Evolutionary conservation across 129 eudicot genomes (phyloP).

Genomic region (Kitagawia praeruptora): DNA sequence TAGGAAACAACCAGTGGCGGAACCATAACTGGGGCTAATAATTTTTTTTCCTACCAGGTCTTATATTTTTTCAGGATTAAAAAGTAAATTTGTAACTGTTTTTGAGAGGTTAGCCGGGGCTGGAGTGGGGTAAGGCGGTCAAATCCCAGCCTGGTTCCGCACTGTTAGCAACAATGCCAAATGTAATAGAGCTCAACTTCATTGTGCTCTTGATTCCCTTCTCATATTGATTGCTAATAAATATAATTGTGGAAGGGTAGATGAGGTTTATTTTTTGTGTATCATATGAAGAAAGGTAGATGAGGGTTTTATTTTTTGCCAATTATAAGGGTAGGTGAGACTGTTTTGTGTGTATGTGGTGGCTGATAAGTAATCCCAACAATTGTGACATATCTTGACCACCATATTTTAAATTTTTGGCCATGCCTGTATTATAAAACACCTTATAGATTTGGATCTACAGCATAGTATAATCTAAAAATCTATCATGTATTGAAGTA

Average conservation of each 20-base stretch:
- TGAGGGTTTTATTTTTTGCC: neutral
- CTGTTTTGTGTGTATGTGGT: neutral
- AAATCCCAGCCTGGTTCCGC: too few relatives aligned
- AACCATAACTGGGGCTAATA: too few relatives aligned
- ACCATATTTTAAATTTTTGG: neutral
- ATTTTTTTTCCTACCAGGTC: too few relatives aligned
- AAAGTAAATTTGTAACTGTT: too few relatives aligned
- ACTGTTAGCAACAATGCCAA: too few relatives aligned
- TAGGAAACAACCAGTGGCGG: too few relatives aligned
- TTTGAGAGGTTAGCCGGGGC: too few relatives aligned
- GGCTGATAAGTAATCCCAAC: neutral
- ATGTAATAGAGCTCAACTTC: too few relatives aligned
- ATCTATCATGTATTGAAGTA: neutral
- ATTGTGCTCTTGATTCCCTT: too few relatives aligned
- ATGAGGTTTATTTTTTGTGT: neutral
- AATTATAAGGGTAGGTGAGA: neutral
- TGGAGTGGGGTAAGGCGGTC: too few relatives aligned
- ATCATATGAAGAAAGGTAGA: neutral
- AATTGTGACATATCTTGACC: neutral
- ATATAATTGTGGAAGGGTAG: neutral
- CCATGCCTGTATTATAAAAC: neutral
- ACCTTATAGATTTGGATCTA: neutral
- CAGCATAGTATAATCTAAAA: neutral
- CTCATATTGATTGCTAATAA: neutral
- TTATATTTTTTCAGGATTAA: too few relatives aligned